Base-by-base conservation (phyloP, 2,329 filamentous ascomycete species). In the Dryadomyces sulphureus region DNA sequence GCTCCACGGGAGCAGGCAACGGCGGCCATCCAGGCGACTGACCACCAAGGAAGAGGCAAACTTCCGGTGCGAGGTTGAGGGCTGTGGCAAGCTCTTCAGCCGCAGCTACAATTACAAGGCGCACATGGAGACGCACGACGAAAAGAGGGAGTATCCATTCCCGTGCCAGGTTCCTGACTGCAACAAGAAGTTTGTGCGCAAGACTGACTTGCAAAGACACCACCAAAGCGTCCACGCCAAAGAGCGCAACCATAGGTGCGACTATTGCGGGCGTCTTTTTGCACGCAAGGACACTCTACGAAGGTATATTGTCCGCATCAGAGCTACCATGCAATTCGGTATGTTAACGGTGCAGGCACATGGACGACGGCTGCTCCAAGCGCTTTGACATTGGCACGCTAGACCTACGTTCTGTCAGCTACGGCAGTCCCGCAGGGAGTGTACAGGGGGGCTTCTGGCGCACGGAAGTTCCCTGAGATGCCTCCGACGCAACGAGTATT, bases 21-120 rank as follows among this genome's bases (percentile, higher is more conserved):
- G 56, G 52, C 59, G 62, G 52, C 57, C 61, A 12, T 63, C 66
- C 17, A 67, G 75, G 38, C 72, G 71, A 54, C 68, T 73, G 54
- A 81, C 76, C 2, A 78, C 79, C 17, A 73, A 72, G 48, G 80
- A 81, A 52, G 80, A 84, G 54, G 82, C 81, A 46, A 84, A 79
- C 54, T 82, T 77, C 60, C 70, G 75, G 51, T 94, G 88, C 58
- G 67, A 70, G 46, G 67, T 78, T 32, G 71, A 78, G 48, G 69
- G 79, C 2, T 94, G 88, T 57, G 79, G 81, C 7, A 85, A 82
- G 60, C 73, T 81, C 16, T 94, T 94, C 59, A 85, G 84, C 53
- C 72, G 88, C 50, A 81, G 77, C 55, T 93, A 90, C 66, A 94
- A 94, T 63, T 86, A 81, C 65, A 88, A 84, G 57, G 83, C 86